phyloP scores from a whole-genome alignment of 441 rosid species.

The Pelargonium australe region DNA sequence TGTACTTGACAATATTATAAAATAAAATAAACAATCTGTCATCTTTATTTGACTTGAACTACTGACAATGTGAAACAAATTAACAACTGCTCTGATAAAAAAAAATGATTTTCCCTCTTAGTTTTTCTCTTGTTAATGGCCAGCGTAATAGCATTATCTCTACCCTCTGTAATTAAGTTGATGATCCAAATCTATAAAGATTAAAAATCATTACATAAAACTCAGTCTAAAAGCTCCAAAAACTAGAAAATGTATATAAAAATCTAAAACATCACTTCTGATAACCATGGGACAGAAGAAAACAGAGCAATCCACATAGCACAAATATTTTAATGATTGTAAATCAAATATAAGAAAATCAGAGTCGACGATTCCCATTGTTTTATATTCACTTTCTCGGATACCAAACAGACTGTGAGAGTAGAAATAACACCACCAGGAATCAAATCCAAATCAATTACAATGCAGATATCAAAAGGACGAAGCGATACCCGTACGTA shows the following conservation, averaged over 20 bases:
- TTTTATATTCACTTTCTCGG: neutral
- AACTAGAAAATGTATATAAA: neutral
- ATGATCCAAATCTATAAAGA: neutral
- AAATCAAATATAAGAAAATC: neutral
- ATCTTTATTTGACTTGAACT: no score
- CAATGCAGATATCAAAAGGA: neutral
- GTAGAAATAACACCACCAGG: neutral
- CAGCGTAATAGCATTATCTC: neutral
- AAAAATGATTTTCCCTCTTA: neutral
- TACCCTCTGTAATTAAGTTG: neutral
- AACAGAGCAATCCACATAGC: neutral
- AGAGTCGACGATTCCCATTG: neutral
- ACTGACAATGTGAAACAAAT: neutral
- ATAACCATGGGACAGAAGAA: neutral
- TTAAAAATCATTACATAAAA: neutral
- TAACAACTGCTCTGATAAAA: neutral
- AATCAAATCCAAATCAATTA: neutral
- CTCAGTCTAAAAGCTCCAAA: neutral
- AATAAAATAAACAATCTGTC: no score
- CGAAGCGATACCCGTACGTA: conserved; percentile 43
- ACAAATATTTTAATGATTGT: neutral
- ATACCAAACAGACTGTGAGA: neutral
- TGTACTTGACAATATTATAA: neutral
- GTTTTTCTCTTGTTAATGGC: neutral
- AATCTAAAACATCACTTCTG: neutral